These are phyloP conservation scores for Phoma sp. DNA, from an alignment of 2,329 filamentous ascomycete genomes.

Conservation along the genomic window DNA sequence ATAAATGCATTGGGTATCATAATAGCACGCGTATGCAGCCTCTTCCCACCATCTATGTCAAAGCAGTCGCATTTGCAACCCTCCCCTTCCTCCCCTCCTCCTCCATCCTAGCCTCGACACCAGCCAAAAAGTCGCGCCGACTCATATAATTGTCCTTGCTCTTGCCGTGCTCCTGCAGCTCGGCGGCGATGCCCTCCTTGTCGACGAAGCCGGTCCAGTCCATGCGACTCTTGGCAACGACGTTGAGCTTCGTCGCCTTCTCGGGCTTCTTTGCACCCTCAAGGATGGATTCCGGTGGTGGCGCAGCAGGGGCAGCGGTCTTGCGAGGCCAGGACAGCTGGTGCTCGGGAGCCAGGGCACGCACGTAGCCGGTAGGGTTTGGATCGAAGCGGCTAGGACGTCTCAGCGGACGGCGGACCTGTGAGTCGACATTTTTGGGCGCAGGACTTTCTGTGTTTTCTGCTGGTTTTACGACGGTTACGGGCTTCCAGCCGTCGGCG, in stretches of 20 bases:
- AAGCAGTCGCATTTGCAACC: conserved; percentile 22
- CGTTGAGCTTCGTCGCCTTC: conserved; percentile 66
- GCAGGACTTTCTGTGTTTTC: not conserved
- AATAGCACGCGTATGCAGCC: not conserved
- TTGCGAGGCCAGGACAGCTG: conserved; percentile 50
- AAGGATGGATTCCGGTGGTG: conserved; percentile 25
- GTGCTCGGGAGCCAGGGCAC: conserved; percentile 52
- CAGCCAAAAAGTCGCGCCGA: conserved; percentile 67
- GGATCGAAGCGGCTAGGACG: conserved; percentile 59
- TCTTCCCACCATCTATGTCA: not conserved
- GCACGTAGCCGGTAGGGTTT: conserved; percentile 56
- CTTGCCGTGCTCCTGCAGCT: conserved; percentile 66
- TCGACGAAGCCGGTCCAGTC: conserved; percentile 71
- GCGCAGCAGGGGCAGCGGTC: conserved; percentile 6
- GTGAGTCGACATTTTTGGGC: not conserved
- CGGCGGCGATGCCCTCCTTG: conserved; percentile 64
- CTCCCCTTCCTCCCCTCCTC: conserved; percentile 61
- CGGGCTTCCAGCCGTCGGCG: conserved; percentile 40
- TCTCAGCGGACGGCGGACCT: conserved; percentile 39
- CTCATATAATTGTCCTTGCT: conserved; percentile 67
- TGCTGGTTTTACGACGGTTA: conserved; percentile 12
- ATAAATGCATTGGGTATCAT: not conserved
- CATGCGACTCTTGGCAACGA: conserved; percentile 68
- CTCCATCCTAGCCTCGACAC: conserved; percentile 62
- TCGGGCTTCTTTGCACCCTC: conserved; percentile 29